These are phyloP conservation scores for Botryotinia narcissicola DNA, from an alignment of 2,329 filamentous ascomycete species.

Conservation along the genomic window DNA sequence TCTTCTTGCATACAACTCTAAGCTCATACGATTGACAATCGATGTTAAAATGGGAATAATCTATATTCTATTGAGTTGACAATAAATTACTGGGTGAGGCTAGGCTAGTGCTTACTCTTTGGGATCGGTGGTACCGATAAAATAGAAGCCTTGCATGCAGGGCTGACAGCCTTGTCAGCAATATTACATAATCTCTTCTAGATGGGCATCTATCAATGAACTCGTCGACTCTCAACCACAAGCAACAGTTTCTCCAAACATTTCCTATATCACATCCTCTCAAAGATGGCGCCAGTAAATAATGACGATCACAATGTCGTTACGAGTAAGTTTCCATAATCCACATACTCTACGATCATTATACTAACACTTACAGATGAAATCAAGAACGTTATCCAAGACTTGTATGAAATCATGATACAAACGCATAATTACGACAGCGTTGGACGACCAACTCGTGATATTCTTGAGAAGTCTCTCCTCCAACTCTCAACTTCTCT, in stretches of 20 bases:
- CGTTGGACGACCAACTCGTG: conserved; percentile 47
- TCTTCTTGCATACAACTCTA: no score
- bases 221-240: background rate
- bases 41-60: no score
- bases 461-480: conserved; percentile 50
- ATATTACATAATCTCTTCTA: background rate
- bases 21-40: no score
- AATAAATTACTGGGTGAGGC: no score
- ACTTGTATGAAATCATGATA: conserved; percentile 62
- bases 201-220: background rate
- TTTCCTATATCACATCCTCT: background rate
- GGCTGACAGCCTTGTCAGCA: background rate
- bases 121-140: no score
- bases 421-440: conserved; percentile 61
- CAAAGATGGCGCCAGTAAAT: conserved; percentile 18
- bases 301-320: conserved; percentile 14
- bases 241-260: background rate
- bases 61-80: no score
- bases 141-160: background rate
- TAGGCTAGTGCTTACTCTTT: no score
- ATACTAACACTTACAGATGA: conserved; percentile 32
- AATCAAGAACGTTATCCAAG: conserved; percentile 61
- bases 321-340: background rate
- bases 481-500: conserved; percentile 15
- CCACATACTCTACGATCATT: background rate